Evolutionary conservation across 148 eudicot genomes (phyloP), one percentile per base, ranked within the genome.

Genomic region (Hydrangea macrophylla): DNA sequence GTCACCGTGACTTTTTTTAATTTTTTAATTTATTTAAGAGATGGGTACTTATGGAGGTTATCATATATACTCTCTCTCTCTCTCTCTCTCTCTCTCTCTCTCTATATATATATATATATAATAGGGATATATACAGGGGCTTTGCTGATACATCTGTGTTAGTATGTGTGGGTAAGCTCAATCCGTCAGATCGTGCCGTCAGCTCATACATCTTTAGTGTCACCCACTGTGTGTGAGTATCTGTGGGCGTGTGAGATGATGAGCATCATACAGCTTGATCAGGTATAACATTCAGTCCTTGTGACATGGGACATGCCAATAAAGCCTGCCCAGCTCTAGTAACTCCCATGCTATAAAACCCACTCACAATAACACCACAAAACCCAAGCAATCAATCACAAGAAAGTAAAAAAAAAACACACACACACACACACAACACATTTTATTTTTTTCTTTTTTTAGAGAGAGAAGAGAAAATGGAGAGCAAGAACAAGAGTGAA

Each of bases 231-330:
- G 22, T 18, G 23, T 48, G 23, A 1, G 23, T 18, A 22, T 6
- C 7, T 18, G 3, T 3, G 20, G 0, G 53, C n/a, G 53, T 8
- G 5, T 35, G 39, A 3, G 4, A 64, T 27, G 30, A 24, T 11
- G 15, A 28, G 9, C 1, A 63, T 7, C 35, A 24, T 2, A 39
- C 35, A n/a, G 71, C 62, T 57, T 9, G 70, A 72, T 71, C 66
- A 60, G 86, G 78, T 76, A 60, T 42, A 54, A 40, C 84, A 80
- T 63, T 72, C 39, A 20, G 65, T 65, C 28, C 27, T 70, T 69
- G 73, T 83, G 86, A 80, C 65, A 54, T 28, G 7, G 1, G 17
- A 24, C 69, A 64, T 64, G 76, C 64, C 53, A 55, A 45, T 64
- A 13, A 17, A 59, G 51, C 64, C 67, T 39, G 42, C 33, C 26